These are phyloP conservation scores for Phaeosphaeria sp. DNA, from an alignment of 2,329 filamentous ascomycete genomes.

Conservation along the genomic window DNA sequence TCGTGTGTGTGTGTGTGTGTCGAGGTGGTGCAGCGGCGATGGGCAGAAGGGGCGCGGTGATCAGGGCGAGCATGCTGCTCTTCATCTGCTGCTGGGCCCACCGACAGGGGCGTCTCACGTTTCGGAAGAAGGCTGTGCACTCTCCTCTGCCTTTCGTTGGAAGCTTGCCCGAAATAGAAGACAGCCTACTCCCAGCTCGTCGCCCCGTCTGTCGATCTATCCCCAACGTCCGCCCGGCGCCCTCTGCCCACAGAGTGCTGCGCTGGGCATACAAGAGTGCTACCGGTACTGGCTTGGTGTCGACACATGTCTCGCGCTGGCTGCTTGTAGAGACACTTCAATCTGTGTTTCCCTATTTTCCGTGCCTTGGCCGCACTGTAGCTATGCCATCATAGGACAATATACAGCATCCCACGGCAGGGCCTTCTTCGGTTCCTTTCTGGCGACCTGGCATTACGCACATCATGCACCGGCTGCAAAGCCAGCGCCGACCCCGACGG, in stretches of 20 bases:
- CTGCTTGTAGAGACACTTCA: background rate
- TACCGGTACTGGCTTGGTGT: background rate
- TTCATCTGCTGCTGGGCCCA: slow-evolving; percentile 4
- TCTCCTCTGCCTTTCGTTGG: slow-evolving; percentile 4
- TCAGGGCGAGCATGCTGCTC: background rate
- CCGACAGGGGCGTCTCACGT: slow-evolving; percentile 6
- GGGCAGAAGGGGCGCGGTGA: background rate
- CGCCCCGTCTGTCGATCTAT: slow-evolving; percentile 7
- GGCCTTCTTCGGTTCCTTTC: background rate
- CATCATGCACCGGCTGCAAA: slow-evolving; percentile 15
- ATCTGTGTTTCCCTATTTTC: background rate
- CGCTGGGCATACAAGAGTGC: background rate
- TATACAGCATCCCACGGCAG: background rate
- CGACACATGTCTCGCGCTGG: background rate
- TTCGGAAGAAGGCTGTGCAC: slow-evolving; percentile 22
- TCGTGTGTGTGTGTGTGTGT: too few species aligned
- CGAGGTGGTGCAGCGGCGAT: background rate
- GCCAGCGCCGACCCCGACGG: slow-evolving; percentile 16
- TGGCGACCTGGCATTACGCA: slow-evolving; percentile 19
- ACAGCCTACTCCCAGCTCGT: slow-evolving; percentile 16
- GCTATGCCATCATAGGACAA: background rate
- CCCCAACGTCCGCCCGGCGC: slow-evolving; percentile 2
- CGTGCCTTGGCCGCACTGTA: background rate
- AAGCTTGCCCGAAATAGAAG: slow-evolving; percentile 21
- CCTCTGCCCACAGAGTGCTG: background rate